phyloP scores from a whole-genome alignment of 1,139 yeast genomes.

The Sugiyamaella neomexicana region DNA sequence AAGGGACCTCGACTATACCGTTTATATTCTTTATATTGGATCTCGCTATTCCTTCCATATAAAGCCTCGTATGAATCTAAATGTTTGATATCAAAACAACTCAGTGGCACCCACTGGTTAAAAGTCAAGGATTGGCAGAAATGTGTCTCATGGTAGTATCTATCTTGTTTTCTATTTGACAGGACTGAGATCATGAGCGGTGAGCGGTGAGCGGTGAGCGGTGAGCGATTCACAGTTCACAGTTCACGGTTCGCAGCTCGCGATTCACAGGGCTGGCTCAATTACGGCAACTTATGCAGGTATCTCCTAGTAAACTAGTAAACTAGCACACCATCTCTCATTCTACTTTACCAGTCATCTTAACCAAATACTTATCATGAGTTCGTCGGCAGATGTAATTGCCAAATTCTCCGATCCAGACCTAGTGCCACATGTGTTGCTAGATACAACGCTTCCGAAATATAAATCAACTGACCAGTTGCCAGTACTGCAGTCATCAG shows the following conservation, averaged over 20 bases:
- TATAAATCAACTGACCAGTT: constrained; percentile 28
- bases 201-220: not conserved
- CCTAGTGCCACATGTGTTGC: constrained; percentile 36
- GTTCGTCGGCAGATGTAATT: constrained; percentile 3
- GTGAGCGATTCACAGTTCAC: too few relatives aligned
- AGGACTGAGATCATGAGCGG: not conserved
- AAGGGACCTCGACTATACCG: constrained; percentile 24
- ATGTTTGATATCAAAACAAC: constrained; percentile 24
- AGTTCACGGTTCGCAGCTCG: too few relatives aligned
- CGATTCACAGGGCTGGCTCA: too few relatives aligned
- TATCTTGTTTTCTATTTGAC: constrained; percentile 3
- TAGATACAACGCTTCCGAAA: constrained; percentile 34
- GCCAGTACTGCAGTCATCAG: constrained; percentile 36
- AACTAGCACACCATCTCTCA: too few relatives aligned
- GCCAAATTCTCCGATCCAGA: constrained; percentile 34
- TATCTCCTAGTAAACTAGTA: not conserved
- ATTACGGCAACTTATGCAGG: not conserved
- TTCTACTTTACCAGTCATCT: too few relatives aligned
- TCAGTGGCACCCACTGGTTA: constrained; percentile 31
- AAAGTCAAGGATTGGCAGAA: constrained; percentile 26
- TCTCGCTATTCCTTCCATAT: constrained; percentile 16
- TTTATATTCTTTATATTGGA: not conserved
- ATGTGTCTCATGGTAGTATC: constrained; percentile 21
- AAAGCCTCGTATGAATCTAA: constrained; percentile 21
- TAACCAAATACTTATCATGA: too few relatives aligned